Conservation (phyloP, 2,329 filamentous ascomycete genomes). For the Botrytis galanthina region DNA sequence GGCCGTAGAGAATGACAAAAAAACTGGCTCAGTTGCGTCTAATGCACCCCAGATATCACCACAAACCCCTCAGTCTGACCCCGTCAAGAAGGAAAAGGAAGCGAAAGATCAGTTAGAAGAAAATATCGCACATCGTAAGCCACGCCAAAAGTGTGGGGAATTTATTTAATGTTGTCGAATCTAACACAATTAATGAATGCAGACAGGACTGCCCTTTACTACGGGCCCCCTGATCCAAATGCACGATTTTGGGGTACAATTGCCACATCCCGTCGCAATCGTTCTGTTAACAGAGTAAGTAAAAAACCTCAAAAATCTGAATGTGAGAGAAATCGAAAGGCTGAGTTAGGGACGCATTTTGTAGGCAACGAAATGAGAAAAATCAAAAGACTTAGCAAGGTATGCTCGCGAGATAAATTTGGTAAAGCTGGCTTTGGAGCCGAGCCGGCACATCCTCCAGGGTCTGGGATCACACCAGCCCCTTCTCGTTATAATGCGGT, state of each 20-base stretch:
- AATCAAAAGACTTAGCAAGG: fast-evolving
- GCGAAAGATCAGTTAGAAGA: not conserved
- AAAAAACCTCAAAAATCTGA: not conserved
- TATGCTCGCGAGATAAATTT: too few species aligned
- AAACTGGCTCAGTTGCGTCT: too few species aligned
- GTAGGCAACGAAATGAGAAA: too few species aligned
- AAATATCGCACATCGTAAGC: too few species aligned
- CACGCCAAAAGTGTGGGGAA: fast-evolving
- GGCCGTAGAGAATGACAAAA: too few species aligned
- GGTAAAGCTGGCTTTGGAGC: not conserved
- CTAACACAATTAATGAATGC: not conserved
- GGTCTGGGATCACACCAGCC: not conserved
- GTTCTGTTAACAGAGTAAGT: not conserved
- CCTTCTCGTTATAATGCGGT: not conserved
- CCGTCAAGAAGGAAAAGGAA: not conserved
- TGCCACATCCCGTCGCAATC: not conserved
- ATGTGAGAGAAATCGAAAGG: not conserved
- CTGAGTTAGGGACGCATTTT: not conserved
- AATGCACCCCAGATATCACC: not conserved
- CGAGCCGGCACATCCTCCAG: not conserved
- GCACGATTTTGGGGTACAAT: not conserved
- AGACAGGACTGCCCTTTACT: not conserved
- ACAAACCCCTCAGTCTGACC: not conserved
- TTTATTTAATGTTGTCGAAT: too few species aligned
- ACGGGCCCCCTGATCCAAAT: not conserved